Percentiles rank a stretch among this genome's conserved stretches.
These are phyloP conservation scores for Sarcomyxa edulis DNA, from an alignment of 768 basidiomycete species.

Conservation along the genomic window DNA sequence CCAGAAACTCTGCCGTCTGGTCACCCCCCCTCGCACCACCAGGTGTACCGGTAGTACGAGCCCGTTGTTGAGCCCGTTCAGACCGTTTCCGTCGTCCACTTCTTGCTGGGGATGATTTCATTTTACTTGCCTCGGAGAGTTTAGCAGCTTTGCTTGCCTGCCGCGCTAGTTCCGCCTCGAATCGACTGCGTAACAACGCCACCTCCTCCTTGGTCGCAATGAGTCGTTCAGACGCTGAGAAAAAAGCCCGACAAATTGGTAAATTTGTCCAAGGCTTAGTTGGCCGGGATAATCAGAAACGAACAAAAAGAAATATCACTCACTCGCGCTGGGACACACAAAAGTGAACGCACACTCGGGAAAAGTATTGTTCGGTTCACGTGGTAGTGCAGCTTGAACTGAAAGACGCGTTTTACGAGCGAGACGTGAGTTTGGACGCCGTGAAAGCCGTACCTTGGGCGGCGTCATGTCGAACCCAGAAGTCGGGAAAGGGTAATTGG, in stretches of 20 bases:
- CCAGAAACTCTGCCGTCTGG: slow-evolving; percentile 30
- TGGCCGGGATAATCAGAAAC: slow-evolving; percentile 13
- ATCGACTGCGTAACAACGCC: slow-evolving; percentile 54
- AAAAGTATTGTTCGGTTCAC: slow-evolving; percentile 42
- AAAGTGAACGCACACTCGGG: slow-evolving; percentile 56
- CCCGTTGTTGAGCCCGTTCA: slow-evolving; percentile 25
- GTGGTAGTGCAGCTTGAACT: slow-evolving; percentile 24
- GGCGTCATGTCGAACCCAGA: slow-evolving; percentile 16
- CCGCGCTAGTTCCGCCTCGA: slow-evolving; percentile 68
- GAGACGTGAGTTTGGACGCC: slow-evolving; percentile 44
- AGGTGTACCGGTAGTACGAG: slow-evolving; percentile 6
- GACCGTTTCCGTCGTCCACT: slow-evolving; percentile 25
- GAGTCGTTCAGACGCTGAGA: slow-evolving; percentile 66
- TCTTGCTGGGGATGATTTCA: slow-evolving; percentile 23
- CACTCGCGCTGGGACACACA: slow-evolving; percentile 61
- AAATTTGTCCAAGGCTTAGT: slow-evolving; percentile 7
- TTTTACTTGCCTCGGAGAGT: slow-evolving; percentile 34
- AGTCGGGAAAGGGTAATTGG: slow-evolving; percentile 29
- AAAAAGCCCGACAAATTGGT: slow-evolving; percentile 8
- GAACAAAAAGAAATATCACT: slow-evolving; percentile 34
- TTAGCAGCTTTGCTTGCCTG: slow-evolving; percentile 63
- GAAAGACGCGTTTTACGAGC: slow-evolving; percentile 39
- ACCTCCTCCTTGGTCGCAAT: slow-evolving; percentile 67
- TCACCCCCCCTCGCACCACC: slow-evolving; percentile 21
- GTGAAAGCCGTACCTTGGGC: slow-evolving; percentile 48